phyloP scores from a whole-genome alignment of 768 basidiomycete species.

The Guyanaporus albipodus region DNA sequence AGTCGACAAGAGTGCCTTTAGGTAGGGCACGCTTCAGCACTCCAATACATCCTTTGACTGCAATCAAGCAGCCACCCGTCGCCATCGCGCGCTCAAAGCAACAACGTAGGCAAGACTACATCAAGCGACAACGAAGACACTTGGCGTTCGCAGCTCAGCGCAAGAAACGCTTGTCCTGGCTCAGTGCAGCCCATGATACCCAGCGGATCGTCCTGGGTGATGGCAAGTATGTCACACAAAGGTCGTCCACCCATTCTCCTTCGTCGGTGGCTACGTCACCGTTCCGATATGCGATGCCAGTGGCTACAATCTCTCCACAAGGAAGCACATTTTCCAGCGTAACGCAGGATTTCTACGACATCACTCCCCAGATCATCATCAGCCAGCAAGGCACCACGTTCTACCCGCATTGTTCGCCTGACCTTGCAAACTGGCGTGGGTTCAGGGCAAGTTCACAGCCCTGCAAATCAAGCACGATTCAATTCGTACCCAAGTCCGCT shows the following conservation, averaged over 20 bases:
- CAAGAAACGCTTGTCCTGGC: conserved; percentile 30
- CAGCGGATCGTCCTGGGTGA: conserved; percentile 37
- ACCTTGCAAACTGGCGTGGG: conserved; percentile 35
- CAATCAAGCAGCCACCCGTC: conserved; percentile 23
- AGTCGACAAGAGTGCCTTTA: conserved; percentile 19
- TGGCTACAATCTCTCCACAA: conserved; percentile 5
- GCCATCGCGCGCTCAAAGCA: conserved; percentile 13
- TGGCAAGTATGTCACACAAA: conserved; percentile 38
- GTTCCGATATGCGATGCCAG: conserved; percentile 13
- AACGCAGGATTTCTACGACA: conserved; percentile 27
- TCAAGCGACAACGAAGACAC: conserved; percentile 16
- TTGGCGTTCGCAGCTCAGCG: conserved; percentile 22
- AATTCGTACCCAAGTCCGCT: conserved; percentile 30
- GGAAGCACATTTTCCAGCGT: neutral
- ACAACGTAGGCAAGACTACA: conserved; percentile 22
- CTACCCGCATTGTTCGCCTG: conserved; percentile 37
- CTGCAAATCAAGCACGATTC: conserved; percentile 19
- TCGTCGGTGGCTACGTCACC: conserved; percentile 11
- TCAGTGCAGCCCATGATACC: conserved; percentile 34
- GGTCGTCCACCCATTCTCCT: conserved; percentile 5
- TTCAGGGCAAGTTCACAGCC: conserved; percentile 3
- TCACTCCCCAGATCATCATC: conserved; percentile 34
- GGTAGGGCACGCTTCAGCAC: conserved; percentile 28
- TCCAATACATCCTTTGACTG: conserved; percentile 19
- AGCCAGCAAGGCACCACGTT: conserved; percentile 37